These are phyloP conservation scores for Tylopilus sp. DNA, from an alignment of 1,284 basidiomycete genomes.

Conservation along the genomic window DNA sequence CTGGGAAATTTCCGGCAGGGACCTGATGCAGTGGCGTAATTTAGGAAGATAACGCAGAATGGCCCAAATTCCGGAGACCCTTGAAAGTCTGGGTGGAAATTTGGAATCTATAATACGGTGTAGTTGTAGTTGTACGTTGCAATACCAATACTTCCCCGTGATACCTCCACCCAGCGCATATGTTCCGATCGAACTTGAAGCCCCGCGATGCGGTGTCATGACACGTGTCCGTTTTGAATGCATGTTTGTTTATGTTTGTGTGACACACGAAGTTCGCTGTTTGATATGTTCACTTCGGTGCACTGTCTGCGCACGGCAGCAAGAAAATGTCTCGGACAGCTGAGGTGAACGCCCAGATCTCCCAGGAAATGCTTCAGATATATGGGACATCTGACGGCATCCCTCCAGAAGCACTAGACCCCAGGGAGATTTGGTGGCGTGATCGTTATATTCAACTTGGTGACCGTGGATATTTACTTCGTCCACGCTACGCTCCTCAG, in stretches of 20 bases:
- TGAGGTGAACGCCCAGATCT: background rate
- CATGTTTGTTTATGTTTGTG: constrained; percentile 18
- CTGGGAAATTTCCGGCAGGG: too few relatives aligned
- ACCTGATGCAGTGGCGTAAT: too few relatives aligned
- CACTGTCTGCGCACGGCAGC: background rate
- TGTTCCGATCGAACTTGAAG: too few relatives aligned
- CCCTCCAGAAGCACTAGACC: constrained; percentile 8
- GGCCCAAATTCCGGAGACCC: too few relatives aligned
- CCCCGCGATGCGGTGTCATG: too few relatives aligned
- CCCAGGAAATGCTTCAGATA: background rate
- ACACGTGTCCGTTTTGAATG: background rate
- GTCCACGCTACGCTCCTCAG: constrained; percentile 45
- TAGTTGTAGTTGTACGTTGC: too few relatives aligned
- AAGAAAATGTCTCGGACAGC: constrained; percentile 9
- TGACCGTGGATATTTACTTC: constrained; percentile 46
- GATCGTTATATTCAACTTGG: constrained; percentile 11
- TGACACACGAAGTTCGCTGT: too few relatives aligned
- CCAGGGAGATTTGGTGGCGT: constrained; percentile 19
- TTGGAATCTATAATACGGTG: too few relatives aligned
- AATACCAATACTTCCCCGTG: too few relatives aligned
- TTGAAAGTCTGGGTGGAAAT: too few relatives aligned
- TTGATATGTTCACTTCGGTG: background rate
- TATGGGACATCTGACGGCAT: background rate
- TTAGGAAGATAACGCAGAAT: too few relatives aligned
- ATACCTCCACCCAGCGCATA: too few relatives aligned